Evolutionary conservation across 2,329 filamentous ascomycete species (phyloP).

Genomic region (Pezicula carpinea): DNA sequence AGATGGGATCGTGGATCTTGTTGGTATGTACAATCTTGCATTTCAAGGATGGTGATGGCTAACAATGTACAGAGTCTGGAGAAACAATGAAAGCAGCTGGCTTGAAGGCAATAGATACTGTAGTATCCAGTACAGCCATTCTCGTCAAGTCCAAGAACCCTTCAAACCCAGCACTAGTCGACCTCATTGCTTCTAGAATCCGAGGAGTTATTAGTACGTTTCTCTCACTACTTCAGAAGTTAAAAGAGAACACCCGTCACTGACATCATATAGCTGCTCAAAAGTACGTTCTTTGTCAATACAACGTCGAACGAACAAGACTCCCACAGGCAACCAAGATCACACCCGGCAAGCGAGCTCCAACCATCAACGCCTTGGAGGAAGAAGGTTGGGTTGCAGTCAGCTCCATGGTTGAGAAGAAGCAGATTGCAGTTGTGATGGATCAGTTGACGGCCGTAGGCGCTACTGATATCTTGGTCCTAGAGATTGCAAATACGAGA

Average conservation of each 20-base stretch:
- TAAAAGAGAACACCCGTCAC: not conserved
- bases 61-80: slow-evolving; percentile 68
- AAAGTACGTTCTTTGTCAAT: slow-evolving; percentile 90
- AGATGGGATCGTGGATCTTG: slow-evolving; percentile 94
- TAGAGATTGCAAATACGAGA: slow-evolving; percentile 30
- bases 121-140: slow-evolving; percentile 81
- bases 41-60: slow-evolving; percentile 5
- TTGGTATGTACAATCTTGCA: slow-evolving; percentile 57
- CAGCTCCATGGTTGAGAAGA: slow-evolving; percentile 28
- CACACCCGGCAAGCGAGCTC: slow-evolving; percentile 89
- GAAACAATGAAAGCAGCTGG: slow-evolving; percentile 98
- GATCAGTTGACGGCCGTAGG: slow-evolving; percentile 28
- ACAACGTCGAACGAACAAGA: slow-evolving; percentile 76
- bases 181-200: slow-evolving; percentile 82
- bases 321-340: slow-evolving; percentile 67
- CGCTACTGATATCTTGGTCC: slow-evolving; percentile 29
- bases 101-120: slow-evolving; percentile 89
- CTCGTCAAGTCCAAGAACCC: slow-evolving; percentile 87
- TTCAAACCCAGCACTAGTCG: slow-evolving; percentile 73
- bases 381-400: slow-evolving; percentile 93
- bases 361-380: slow-evolving; percentile 85
- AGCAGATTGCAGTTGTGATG: slow-evolving; percentile 30
- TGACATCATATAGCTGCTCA: slow-evolving; percentile 60
- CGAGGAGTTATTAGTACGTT: slow-evolving; percentile 78
- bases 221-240: not conserved